phyloP scores from a whole-genome alignment of 257 asterid species.

The Lycium barbarum region DNA sequence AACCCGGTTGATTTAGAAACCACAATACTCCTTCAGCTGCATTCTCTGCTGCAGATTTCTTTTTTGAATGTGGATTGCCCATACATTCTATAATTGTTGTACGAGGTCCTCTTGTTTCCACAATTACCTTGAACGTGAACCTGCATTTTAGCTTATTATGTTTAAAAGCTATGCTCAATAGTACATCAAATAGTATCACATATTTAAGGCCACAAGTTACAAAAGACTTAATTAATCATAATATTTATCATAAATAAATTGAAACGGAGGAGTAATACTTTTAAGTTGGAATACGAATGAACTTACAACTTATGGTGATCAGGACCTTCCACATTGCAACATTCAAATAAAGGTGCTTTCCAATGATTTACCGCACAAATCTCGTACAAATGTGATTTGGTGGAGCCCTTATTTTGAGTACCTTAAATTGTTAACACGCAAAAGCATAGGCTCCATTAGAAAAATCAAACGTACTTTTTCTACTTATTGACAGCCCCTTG shows the following conservation, averaged over 20 bases:
- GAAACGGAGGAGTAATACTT: not conserved
- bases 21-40: conserved; percentile 36
- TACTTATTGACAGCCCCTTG: not conserved
- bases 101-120: conserved; percentile 21
- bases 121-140: conserved; percentile 28
- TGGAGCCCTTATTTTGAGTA: conserved; percentile 8
- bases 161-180: not conserved
- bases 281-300: not conserved
- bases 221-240: not conserved
- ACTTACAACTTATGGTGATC: conserved; percentile 20
- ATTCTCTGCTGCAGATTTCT: conserved; percentile 34
- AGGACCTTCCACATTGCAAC: conserved; percentile 31
- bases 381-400: conserved; percentile 27
- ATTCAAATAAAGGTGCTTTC: conserved; percentile 28
- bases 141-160: not conserved
- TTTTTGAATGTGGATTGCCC: conserved; percentile 24
- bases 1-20: conserved; percentile 27
- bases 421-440: not conserved
- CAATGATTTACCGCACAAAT: conserved; percentile 30
- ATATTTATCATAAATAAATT: no score
- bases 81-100: conserved; percentile 20
- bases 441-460: not conserved
- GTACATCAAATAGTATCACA: not conserved
- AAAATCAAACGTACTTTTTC: not conserved
- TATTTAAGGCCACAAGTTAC: not conserved